Conservation (phyloP, 2,329 filamentous ascomycete genomes). For the Alternaria postmessia region DNA sequence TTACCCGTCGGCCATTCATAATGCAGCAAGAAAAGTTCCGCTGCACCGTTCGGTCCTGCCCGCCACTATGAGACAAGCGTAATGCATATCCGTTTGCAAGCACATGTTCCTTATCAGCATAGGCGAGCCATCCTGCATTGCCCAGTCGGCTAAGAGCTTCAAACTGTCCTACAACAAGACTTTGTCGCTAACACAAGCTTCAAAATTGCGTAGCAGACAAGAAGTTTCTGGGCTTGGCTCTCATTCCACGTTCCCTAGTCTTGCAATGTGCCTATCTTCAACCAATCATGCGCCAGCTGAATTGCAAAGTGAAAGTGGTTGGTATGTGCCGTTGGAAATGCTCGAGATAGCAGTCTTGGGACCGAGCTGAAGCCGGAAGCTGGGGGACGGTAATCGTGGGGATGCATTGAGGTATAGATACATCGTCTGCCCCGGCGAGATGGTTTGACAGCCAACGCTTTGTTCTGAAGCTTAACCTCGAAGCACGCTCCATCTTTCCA, state of each 20-base stretch:
- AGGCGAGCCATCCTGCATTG: slow-evolving; percentile 20
- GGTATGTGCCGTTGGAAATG: slow-evolving; percentile 9
- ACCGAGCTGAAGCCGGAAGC: not conserved
- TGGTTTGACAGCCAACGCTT: slow-evolving; percentile 1
- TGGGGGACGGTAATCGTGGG: not conserved
- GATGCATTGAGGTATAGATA: slow-evolving; percentile 30
- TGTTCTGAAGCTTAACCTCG: slow-evolving; percentile 5
- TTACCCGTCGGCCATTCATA: slow-evolving; percentile 19
- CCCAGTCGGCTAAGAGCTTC: slow-evolving; percentile 15
- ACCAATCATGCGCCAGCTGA: slow-evolving; percentile 24
- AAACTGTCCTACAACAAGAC: slow-evolving; percentile 6
- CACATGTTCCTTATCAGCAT: slow-evolving; percentile 29
- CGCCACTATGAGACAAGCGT: slow-evolving; percentile 14
- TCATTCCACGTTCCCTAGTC: slow-evolving; percentile 9
- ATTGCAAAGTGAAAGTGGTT: not conserved
- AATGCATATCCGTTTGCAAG: not conserved
- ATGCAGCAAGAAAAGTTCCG: slow-evolving; percentile 12
- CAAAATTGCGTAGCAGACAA: slow-evolving; percentile 8
- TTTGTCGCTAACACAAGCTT: slow-evolving; percentile 19
- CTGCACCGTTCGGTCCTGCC: slow-evolving; percentile 12
- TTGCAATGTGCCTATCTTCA: slow-evolving; percentile 28
- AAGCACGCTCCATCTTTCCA: slow-evolving; percentile 13
- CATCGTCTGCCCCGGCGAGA: slow-evolving; percentile 8
- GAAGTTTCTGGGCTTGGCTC: slow-evolving; percentile 14
- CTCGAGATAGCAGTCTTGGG: slow-evolving; percentile 26